Evolutionary conservation across 257 asterid genomes (phyloP).

Genomic region (Coffea eugenioides): DNA sequence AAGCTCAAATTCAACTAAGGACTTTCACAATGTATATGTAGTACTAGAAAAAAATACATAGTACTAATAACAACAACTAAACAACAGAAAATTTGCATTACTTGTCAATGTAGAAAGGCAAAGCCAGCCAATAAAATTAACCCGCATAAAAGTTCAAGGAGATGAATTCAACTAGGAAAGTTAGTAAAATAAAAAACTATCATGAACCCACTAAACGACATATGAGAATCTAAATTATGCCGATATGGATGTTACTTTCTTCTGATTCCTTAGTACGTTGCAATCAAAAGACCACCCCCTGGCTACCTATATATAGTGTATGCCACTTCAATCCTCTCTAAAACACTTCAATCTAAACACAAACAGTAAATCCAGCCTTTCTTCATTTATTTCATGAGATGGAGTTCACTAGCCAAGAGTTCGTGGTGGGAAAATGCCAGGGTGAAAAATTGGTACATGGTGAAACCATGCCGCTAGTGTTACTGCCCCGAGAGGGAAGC

Average conservation of each 20-base stretch:
- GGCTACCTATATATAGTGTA: conserved; percentile 1
- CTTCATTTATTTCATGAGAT: conserved; percentile 14
- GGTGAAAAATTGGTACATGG: conserved; percentile 73
- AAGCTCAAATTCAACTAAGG: not conserved
- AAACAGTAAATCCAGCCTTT: not conserved
- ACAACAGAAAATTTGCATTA: not conserved
- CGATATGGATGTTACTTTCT: not conserved
- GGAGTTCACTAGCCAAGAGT: conserved; percentile 62
- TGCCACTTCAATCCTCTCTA: not conserved
- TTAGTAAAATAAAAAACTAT: too few species aligned
- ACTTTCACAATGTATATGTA: too few species aligned
- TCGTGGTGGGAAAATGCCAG: conserved; percentile 82
- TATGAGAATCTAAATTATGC: conserved; percentile 6
- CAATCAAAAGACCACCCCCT: not conserved
- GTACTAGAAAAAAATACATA: not conserved
- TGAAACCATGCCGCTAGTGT: conserved; percentile 70
- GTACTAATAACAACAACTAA: not conserved
- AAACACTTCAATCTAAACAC: not conserved
- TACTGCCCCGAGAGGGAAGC: conserved; percentile 34
- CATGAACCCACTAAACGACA: conserved; percentile 1
- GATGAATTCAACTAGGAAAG: not conserved
- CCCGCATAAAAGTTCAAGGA: not conserved
- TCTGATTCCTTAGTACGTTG: conserved; percentile 2
- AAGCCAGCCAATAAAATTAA: not conserved
- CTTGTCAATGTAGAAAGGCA: not conserved